Evolutionary conservation across 441 rosid genomes (phyloP).

Genomic region (Brassica balearica): DNA sequence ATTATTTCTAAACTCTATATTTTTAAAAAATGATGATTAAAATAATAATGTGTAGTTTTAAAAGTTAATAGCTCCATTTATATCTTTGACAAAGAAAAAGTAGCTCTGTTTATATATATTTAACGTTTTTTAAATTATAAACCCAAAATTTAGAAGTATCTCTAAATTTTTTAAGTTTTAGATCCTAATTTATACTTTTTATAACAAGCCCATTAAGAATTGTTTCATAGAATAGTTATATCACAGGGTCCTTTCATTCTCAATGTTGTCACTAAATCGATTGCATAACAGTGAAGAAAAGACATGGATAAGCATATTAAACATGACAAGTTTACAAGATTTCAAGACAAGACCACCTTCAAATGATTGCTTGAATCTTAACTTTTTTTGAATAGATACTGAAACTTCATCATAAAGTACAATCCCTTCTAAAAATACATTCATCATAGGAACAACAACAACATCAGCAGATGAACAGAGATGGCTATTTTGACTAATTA

Average conservation of each 20-base stretch:
- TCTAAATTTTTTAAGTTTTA: too few species aligned
- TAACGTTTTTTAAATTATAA: too few species aligned
- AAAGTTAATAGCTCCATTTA: background rate
- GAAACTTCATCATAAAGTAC: background rate
- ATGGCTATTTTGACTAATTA: slow-evolving; percentile 24
- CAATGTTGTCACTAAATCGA: slow-evolving; percentile 7
- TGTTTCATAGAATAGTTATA: background rate
- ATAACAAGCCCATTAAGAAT: background rate
- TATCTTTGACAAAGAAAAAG: too few species aligned
- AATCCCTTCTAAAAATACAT: slow-evolving; percentile 1
- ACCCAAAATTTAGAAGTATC: too few species aligned
- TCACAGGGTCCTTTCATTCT: slow-evolving; percentile 10
- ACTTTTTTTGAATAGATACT: background rate
- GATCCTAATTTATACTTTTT: background rate
- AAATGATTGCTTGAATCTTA: slow-evolving; percentile 1
- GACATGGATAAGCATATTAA: background rate
- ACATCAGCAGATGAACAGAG: slow-evolving; percentile 12
- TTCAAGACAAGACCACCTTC: background rate
- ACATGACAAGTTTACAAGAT: background rate
- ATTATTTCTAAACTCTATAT: background rate
- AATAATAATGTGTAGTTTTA: background rate
- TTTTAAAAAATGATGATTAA: background rate
- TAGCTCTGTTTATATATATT: too few species aligned
- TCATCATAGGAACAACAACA: slow-evolving; percentile 15
- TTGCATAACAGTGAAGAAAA: background rate